Conservation (phyloP, 2,329 filamentous ascomycete genomes). For the Penicillium digitatum region DNA sequence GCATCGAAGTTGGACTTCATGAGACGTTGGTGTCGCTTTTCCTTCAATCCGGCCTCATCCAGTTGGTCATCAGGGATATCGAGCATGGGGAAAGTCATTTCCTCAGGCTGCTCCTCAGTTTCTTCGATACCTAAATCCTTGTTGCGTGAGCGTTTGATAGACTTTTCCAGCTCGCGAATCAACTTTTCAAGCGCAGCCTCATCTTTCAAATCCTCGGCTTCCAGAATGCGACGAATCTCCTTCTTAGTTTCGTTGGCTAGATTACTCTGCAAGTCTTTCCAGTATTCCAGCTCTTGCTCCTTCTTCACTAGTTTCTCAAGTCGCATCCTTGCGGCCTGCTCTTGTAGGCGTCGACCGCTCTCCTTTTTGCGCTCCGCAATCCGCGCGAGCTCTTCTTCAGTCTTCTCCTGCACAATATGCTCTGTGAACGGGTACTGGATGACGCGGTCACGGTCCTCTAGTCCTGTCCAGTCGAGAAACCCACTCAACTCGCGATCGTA, state of each 20-base stretch:
- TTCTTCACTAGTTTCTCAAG: slow-evolving; percentile 93
- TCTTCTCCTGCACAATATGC: slow-evolving; percentile 85
- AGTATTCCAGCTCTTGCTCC: slow-evolving; percentile 92
- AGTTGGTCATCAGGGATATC: slow-evolving; percentile 88
- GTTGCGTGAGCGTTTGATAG: slow-evolving; percentile 82
- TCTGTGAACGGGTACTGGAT: slow-evolving; percentile 94
- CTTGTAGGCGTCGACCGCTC: slow-evolving; percentile 82
- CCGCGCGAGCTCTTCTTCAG: slow-evolving; percentile 82
- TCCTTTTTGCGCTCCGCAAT: slow-evolving; percentile 95
- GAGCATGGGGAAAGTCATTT: slow-evolving; percentile 79
- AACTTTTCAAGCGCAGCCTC: slow-evolving; percentile 79
- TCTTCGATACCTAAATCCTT: slow-evolving; percentile 90
- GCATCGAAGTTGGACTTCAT: slow-evolving; percentile 95
- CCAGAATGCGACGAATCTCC: slow-evolving; percentile 77
- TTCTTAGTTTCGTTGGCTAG: slow-evolving; percentile 81
- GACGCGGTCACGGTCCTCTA: slow-evolving; percentile 83
- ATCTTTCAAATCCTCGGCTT: slow-evolving; percentile 87
- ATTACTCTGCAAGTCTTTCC: slow-evolving; percentile 72
- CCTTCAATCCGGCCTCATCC: slow-evolving; percentile 84
- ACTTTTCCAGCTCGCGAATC: slow-evolving; percentile 84
- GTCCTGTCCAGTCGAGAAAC: slow-evolving; percentile 84
- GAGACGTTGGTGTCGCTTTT: slow-evolving; percentile 86
- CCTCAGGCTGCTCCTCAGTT: slow-evolving; percentile 68
- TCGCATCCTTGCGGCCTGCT: slow-evolving; percentile 96
- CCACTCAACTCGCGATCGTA: slow-evolving; percentile 73